These are phyloP conservation scores for Dictyostelium purpureum DNA, from an alignment of 78 protist genomes.

Conservation along the genomic window DNA sequence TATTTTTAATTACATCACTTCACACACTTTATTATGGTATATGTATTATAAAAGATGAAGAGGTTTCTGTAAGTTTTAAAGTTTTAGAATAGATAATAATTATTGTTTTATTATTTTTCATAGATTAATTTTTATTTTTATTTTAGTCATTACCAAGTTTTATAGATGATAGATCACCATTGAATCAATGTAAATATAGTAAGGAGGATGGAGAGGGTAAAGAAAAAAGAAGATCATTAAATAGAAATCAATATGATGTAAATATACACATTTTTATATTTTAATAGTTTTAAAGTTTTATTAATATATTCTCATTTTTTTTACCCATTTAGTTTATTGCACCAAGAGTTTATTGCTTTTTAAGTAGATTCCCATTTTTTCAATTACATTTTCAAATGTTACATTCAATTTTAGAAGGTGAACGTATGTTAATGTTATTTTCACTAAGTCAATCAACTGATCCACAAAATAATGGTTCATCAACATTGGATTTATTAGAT, in stretches of 20 bases:
- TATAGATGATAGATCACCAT: conserved; percentile 31
- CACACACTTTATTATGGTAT: conserved; percentile 65
- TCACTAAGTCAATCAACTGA: conserved; percentile 39
- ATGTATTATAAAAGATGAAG: conserved; percentile 70
- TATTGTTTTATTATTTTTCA: no score
- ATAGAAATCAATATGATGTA: conserved; percentile 68
- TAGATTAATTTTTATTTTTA: neutral
- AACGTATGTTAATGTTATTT: conserved; percentile 71
- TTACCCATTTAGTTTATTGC: conserved; percentile 64
- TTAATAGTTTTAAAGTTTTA: neutral
- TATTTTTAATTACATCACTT: conserved; percentile 36
- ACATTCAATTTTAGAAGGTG: conserved; percentile 66
- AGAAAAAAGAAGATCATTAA: conserved; percentile 26
- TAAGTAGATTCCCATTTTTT: conserved; percentile 73
- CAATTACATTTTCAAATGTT: conserved; percentile 73
- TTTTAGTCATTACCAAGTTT: conserved; percentile 37
- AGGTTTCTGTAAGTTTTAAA: conserved; percentile 44
- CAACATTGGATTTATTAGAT: conserved; percentile 42
- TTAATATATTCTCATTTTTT: neutral
- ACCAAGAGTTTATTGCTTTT: conserved; percentile 71
- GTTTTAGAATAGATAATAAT: no score
- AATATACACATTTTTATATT: neutral
- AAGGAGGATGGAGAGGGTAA: neutral
- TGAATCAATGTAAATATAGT: neutral
- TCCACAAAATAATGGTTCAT: conserved; percentile 9